A percentile compares a stretch with the other conserved stretches of the same genome.
These are phyloP conservation scores for Thielaviopsis euricoi DNA, from an alignment of 2,329 filamentous ascomycete genomes.

Conservation along the genomic window DNA sequence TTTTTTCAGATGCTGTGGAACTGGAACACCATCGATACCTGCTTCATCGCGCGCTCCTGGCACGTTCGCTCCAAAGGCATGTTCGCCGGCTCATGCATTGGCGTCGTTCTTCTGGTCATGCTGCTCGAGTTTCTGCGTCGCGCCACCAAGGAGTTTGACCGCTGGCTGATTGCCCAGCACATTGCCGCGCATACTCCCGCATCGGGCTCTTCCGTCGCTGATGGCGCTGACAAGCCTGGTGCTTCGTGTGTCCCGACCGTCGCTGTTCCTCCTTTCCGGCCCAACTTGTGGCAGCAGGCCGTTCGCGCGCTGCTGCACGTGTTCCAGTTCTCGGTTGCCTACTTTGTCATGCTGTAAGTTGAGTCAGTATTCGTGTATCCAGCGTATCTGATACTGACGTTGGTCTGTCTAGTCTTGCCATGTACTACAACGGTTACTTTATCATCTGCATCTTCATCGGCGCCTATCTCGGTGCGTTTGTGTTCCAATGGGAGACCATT, in stretches of 20 bases:
- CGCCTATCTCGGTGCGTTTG: slow-evolving; percentile 52
- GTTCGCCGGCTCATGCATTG: slow-evolving; percentile 70
- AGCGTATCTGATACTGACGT: not conserved
- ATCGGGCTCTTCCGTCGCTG: slow-evolving; percentile 4
- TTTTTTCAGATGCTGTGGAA: slow-evolving; percentile 58
- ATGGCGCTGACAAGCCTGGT: slow-evolving; percentile 7
- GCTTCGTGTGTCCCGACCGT: not conserved
- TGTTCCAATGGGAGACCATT: slow-evolving; percentile 54
- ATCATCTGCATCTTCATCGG: slow-evolving; percentile 71
- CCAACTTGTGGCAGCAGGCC: slow-evolving; percentile 47
- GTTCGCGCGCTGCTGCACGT: slow-evolving; percentile 52
- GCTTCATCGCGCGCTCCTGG: slow-evolving; percentile 57
- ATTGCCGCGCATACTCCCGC: slow-evolving; percentile 15
- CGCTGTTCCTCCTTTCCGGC: slow-evolving; percentile 28
- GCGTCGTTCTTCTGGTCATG: slow-evolving; percentile 58
- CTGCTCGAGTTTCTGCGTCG: slow-evolving; percentile 57
- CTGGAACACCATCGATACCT: slow-evolving; percentile 55
- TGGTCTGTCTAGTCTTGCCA: slow-evolving; percentile 25
- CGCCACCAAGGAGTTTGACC: slow-evolving; percentile 54
- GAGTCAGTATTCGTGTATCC: not conserved
- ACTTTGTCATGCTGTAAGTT: slow-evolving; percentile 55
- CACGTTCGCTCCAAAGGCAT: slow-evolving; percentile 50
- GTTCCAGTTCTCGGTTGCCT: slow-evolving; percentile 57
- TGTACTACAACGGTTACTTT: slow-evolving; percentile 55
- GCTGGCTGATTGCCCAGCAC: slow-evolving; percentile 39